These are phyloP conservation scores for Dioszegia aurantiaca DNA, from an alignment of 768 basidiomycete species.

Conservation along the genomic window DNA sequence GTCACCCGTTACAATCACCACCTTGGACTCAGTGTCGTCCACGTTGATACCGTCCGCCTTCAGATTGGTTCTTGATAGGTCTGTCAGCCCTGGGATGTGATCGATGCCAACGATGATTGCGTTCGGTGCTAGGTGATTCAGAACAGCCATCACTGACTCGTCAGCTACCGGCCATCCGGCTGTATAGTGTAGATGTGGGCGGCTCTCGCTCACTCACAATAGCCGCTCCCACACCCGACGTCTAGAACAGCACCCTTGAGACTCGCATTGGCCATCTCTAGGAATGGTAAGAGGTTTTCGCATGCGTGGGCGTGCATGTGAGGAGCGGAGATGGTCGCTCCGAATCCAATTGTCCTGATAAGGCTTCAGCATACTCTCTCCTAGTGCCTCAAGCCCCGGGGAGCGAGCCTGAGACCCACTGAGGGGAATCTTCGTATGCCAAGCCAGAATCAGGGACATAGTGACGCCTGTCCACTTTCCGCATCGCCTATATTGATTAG, in stretches of 20 bases:
- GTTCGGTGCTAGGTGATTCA: conserved; percentile 66
- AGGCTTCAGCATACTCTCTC: not conserved
- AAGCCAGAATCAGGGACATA: conserved; percentile 58
- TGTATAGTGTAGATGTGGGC: too few species aligned
- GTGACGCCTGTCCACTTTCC: conserved; percentile 65
- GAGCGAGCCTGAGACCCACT: conserved; percentile 54
- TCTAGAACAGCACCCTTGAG: conserved; percentile 79
- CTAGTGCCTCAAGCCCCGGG: not conserved
- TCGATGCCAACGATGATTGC: conserved; percentile 76
- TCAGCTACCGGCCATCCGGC: too few species aligned
- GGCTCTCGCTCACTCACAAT: conserved; percentile 50
- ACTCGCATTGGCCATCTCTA: conserved; percentile 57
- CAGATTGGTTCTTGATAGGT: conserved; percentile 64
- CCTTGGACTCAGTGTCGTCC: conserved; percentile 57
- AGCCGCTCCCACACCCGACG: conserved; percentile 84
- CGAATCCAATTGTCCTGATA: conserved; percentile 69
- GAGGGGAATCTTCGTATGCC: conserved; percentile 78
- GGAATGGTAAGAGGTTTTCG: conserved; percentile 70
- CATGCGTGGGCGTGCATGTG: conserved; percentile 94
- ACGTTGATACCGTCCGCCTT: conserved; percentile 61
- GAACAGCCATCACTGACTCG: conserved; percentile 59
- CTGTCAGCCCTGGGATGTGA: conserved; percentile 75
- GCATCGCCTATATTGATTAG: conserved; percentile 63
- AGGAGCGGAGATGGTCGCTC: conserved; percentile 91
- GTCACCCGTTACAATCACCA: conserved; percentile 71